Percentiles rank a stretch among this genome's conserved stretches.
Evolutionary conservation across 2,329 filamentous ascomycete genomes (phyloP).

Genomic region (Talaromyces sp.): DNA sequence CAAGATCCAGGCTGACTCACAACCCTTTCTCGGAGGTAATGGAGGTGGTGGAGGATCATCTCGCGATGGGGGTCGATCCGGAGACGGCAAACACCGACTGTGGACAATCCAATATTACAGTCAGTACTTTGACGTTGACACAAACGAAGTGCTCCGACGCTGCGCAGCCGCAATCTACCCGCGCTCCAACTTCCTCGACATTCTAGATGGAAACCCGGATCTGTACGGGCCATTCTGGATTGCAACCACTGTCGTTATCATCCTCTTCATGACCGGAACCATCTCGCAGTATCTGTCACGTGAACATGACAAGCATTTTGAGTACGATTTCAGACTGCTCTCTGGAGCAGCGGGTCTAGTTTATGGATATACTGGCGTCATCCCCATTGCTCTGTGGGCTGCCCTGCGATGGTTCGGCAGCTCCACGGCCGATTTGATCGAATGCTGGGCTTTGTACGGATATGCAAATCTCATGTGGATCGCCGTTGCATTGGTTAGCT

Average conservation of each 20-base stretch:
- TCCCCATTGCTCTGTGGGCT: constrained; percentile 80
- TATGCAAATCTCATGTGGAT: constrained; percentile 98
- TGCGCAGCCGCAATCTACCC: constrained; percentile 88
- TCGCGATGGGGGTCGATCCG: constrained; percentile 35
- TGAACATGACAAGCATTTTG: constrained; percentile 64
- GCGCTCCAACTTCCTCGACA: constrained; percentile 90
- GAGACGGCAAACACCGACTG: constrained; percentile 68
- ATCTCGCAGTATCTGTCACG: constrained; percentile 83
- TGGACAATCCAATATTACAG: constrained; percentile 93
- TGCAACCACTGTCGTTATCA: constrained; percentile 92
- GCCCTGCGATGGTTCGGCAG: constrained; percentile 93
- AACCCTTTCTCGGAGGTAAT: constrained; percentile 45
- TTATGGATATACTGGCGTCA: constrained; percentile 88
- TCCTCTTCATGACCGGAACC: constrained; percentile 89
- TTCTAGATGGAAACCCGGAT: constrained; percentile 93
- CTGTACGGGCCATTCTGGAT: constrained; percentile 98
- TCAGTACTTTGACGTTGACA: constrained; percentile 98
- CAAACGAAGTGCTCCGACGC: constrained; percentile 76
- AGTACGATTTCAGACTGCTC: constrained; percentile 84
- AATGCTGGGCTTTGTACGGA: constrained; percentile 93
- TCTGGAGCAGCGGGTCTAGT: constrained; percentile 87
- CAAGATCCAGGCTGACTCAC: constrained; percentile 44
- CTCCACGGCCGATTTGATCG: constrained; percentile 85
- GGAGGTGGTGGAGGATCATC: constrained; percentile 35
- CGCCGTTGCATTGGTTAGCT: constrained; percentile 83